Base-by-base conservation (phyloP, 306 rosid species). In the Rosa rugosa region DNA sequence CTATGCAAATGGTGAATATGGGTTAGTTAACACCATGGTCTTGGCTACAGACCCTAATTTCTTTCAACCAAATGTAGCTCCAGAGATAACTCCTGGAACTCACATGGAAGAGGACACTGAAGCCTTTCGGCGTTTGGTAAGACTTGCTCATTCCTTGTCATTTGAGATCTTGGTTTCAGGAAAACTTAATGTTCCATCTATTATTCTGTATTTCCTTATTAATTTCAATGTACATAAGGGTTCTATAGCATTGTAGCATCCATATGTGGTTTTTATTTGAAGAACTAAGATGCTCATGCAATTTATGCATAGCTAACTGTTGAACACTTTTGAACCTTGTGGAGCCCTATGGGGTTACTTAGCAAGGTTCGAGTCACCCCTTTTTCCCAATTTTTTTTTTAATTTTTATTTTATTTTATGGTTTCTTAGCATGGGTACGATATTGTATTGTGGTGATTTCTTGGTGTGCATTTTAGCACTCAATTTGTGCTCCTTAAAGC, bases 31-130 rank as follows among this genome's bases (percentile, higher is more conserved):
- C 82, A 91, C 99, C n/a, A 79, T 91, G 69, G 80, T 85, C 47
- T 78, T 90, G 87, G 89, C 93, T 76, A 80, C 94, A 42, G 94
- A 93, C 73, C 92, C 97, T 87, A 89, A 82, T 77, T 81, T 81
- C 36, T 65, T 88, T 73, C 88, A 90, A 27, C 71, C 82, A 38
- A 76, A 71, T 90, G 83, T 83, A 83, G 78, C 81, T 82, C 86
- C 91, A 41, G 92, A 86, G 57, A 53, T 73, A 47, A 47, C 87
- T 60, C 82, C 94, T 71, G 97, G 93, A 68, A 87, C 94, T 85
- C 86, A 87, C 84, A 96, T 96, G 99, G 99, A 96, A 80, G 96
- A 93, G 86, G 99, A 96, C 82, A 93, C 82, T 54, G 97, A 88
- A 75, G 91, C 93, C 76, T 89, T 90, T 69, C 88, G 77, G 50